These are phyloP conservation scores for Westerdykella ornata DNA, from an alignment of 2,329 filamentous ascomycete genomes.

Conservation along the genomic window DNA sequence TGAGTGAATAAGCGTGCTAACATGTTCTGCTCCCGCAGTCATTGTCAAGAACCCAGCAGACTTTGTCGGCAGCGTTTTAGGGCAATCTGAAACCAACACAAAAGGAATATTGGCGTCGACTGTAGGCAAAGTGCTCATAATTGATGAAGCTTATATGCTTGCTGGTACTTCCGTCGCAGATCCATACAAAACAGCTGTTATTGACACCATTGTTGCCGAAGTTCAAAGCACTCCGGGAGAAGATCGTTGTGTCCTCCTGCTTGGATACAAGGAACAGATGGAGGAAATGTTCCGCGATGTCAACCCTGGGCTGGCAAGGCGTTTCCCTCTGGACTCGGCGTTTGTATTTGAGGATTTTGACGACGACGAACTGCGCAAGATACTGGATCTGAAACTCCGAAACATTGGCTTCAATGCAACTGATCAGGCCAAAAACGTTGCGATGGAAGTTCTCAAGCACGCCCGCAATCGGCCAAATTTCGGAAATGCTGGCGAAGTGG, in stretches of 20 bases:
- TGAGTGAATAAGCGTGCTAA: slow-evolving; percentile 11
- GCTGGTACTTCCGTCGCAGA: slow-evolving; percentile 40
- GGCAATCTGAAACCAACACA: slow-evolving; percentile 63
- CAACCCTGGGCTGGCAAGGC: slow-evolving; percentile 61
- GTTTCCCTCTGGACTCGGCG: slow-evolving; percentile 58
- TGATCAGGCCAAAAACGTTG: slow-evolving; percentile 44
- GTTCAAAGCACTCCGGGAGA: slow-evolving; percentile 64
- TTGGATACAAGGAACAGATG: slow-evolving; percentile 67
- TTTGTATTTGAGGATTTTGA: slow-evolving; percentile 66
- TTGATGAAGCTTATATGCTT: slow-evolving; percentile 72
- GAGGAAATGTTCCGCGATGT: slow-evolving; percentile 65
- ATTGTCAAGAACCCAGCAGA: slow-evolving; percentile 67
- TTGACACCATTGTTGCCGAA: slow-evolving; percentile 69
- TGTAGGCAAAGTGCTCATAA: slow-evolving; percentile 67
- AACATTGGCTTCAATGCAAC: slow-evolving; percentile 50
- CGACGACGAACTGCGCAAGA: slow-evolving; percentile 51
- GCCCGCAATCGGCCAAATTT: slow-evolving; percentile 60
- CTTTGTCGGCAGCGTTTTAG: slow-evolving; percentile 59
- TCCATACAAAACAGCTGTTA: slow-evolving; percentile 55
- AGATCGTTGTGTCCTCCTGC: slow-evolving; percentile 63
- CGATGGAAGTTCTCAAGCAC: slow-evolving; percentile 54
- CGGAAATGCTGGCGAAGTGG: slow-evolving; percentile 68
- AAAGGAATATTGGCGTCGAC: slow-evolving; percentile 63
- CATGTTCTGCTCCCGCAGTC: slow-evolving; percentile 39
- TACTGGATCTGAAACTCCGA: slow-evolving; percentile 59